A percentile compares a stretch with the other conserved stretches of the same genome.
phyloP scores from a whole-genome alignment of 2,329 filamentous ascomycete species.

The Pseudopyrenochaeta lycopersici region DNA sequence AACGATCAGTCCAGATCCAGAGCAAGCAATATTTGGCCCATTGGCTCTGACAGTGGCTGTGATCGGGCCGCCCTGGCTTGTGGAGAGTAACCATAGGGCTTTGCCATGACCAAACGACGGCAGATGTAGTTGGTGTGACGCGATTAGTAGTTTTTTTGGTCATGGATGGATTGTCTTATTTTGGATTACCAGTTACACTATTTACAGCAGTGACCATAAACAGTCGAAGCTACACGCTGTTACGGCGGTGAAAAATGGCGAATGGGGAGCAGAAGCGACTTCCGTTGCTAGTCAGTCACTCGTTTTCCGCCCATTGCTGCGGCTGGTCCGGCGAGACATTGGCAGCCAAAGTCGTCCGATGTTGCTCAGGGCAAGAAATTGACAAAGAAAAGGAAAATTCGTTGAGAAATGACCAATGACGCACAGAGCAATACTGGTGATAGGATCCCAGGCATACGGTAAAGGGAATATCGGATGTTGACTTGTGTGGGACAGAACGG shows the following conservation, averaged over 20 bases:
- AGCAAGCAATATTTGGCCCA: constrained; percentile 10
- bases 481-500: constrained; percentile 36
- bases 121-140: constrained; percentile 29
- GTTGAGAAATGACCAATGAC: constrained; percentile 20
- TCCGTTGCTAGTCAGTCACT: constrained; percentile 27
- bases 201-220: constrained; percentile 32
- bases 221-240: constrained; percentile 8
- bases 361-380: constrained; percentile 16
- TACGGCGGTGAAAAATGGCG: constrained; percentile 8
- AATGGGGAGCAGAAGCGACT: constrained; percentile 14
- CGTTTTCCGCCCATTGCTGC: constrained; percentile 8
- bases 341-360: constrained; percentile 21
- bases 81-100: constrained; percentile 23
- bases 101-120: constrained; percentile 18
- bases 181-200: constrained; percentile 34
- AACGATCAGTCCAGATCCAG: constrained; percentile 29
- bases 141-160: constrained; percentile 21
- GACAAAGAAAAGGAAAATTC: constrained; percentile 16
- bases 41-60: constrained; percentile 17
- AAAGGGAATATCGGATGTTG: constrained; percentile 28
- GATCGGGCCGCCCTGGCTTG: constrained; percentile 23
- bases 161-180: constrained; percentile 36
- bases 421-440: constrained; percentile 14
- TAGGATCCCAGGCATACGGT: constrained; percentile 27
- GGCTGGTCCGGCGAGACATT: constrained; percentile 25